Conservation (phyloP, 2,329 filamentous ascomycete species). For the Talaromyces sp. region DNA sequence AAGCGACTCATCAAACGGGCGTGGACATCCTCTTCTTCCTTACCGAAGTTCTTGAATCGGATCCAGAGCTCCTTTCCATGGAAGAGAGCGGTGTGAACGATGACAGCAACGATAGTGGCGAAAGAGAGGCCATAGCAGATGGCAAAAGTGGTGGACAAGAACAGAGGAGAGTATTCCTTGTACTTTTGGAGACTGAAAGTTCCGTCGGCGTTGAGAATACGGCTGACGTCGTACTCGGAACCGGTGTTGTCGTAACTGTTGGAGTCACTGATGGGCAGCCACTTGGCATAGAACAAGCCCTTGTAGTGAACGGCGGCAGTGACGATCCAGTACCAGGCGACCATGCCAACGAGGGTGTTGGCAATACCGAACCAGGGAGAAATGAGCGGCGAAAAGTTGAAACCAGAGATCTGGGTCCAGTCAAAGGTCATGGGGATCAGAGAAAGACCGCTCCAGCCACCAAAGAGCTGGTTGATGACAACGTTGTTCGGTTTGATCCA, state of each 20-base stretch:
- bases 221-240: constrained; percentile 56
- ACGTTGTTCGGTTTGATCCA: constrained; percentile 66
- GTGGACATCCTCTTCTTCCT: constrained; percentile 51
- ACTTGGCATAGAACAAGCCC: constrained; percentile 59
- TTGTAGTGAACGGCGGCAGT: constrained; percentile 59
- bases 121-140: constrained; percentile 67
- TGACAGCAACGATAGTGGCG: constrained; percentile 62
- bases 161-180: constrained; percentile 57
- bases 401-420: constrained; percentile 68
- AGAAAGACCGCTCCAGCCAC: constrained; percentile 61
- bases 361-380: constrained; percentile 69
- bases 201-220: constrained; percentile 57
- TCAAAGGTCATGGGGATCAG: constrained; percentile 70
- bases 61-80: constrained; percentile 62
- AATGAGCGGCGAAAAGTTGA: constrained; percentile 62
- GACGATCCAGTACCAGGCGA: constrained; percentile 60
- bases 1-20: constrained; percentile 54
- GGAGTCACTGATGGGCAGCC: constrained; percentile 64
- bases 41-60: constrained; percentile 55
- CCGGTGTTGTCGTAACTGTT: constrained; percentile 68
- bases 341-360: constrained; percentile 64
- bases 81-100: constrained; percentile 64
- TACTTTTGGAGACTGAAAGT: constrained; percentile 61
- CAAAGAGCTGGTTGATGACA: constrained; percentile 68
- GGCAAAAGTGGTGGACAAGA: constrained; percentile 64